Evolutionary conservation across 2,329 filamentous ascomycete species (phyloP).

Genomic region (Mycocentrospora acerina): DNA sequence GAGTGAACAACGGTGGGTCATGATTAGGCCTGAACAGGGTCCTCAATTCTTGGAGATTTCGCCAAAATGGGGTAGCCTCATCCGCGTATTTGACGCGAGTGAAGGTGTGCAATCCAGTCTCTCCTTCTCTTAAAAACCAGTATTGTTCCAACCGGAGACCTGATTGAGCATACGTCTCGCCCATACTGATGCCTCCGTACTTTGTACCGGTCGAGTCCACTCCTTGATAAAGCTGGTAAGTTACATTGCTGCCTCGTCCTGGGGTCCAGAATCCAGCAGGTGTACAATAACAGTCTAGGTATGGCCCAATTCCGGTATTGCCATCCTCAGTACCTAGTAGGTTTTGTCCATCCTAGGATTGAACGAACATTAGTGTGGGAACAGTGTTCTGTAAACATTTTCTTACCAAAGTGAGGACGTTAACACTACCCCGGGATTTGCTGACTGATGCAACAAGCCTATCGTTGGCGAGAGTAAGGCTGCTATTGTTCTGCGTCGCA

Average conservation of each 20-base stretch:
- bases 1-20: slow-evolving; percentile 31
- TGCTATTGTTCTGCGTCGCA: slow-evolving; percentile 18
- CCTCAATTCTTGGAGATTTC: slow-evolving; percentile 60
- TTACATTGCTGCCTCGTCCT: slow-evolving; percentile 56
- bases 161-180: slow-evolving; percentile 58
- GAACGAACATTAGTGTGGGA: too few species aligned
- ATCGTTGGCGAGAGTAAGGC: slow-evolving; percentile 48
- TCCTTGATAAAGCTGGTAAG: slow-evolving; percentile 42
- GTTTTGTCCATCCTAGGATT: slow-evolving; percentile 39
- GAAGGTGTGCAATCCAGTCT: slow-evolving; percentile 57
- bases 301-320: slow-evolving; percentile 44
- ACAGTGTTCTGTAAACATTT: too few species aligned
- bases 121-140: slow-evolving; percentile 62
- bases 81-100: slow-evolving; percentile 61
- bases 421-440: slow-evolving; percentile 47
- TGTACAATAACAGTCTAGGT: slow-evolving; percentile 36
- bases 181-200: slow-evolving; percentile 62
- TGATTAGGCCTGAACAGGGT: slow-evolving; percentile 62
- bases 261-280: slow-evolving; percentile 59
- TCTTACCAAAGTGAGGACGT: slow-evolving; percentile 44
- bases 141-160: slow-evolving; percentile 63
- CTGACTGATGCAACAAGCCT: slow-evolving; percentile 48
- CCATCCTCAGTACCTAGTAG: slow-evolving; percentile 20
- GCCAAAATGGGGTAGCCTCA: slow-evolving; percentile 55
- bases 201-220: slow-evolving; percentile 52